phyloP scores from a whole-genome alignment of 176 grass and related monocot genomes.

The maize (Zea mays) region Zm-B73-REFERENCE-NAM-5.0 NC_050096.1:276445501-276446000 shows the following conservation, averaged over 20 bases:
- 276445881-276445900: background rate
- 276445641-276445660: conserved; percentile 90
- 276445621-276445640: conserved; percentile 84
- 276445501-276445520: conserved; percentile 12
- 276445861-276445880: conserved; percentile 2
- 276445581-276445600: conserved; percentile 70
- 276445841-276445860: conserved; percentile 24
- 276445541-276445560: conserved; percentile 29
- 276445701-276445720: conserved; percentile 86
- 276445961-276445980: conserved; percentile 16
- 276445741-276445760: conserved; percentile 67
- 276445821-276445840: conserved; percentile 28
- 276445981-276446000: conserved; percentile 58
- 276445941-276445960: conserved; percentile 6
- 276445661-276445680: conserved; percentile 97
- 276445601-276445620: conserved; percentile 80
- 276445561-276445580: conserved; percentile 18
- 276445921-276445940: conserved; percentile 16
- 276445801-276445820: conserved; percentile 2
- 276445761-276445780: conserved; percentile 57
- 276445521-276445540: background rate
- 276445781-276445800: conserved; percentile 25
- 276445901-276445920: background rate
- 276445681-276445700: conserved; percentile 95
- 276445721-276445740: conserved; percentile 78